Base-by-base conservation (phyloP, 192 early-diverging fungal genomes). In the Chytriomyces sp. region DNA sequence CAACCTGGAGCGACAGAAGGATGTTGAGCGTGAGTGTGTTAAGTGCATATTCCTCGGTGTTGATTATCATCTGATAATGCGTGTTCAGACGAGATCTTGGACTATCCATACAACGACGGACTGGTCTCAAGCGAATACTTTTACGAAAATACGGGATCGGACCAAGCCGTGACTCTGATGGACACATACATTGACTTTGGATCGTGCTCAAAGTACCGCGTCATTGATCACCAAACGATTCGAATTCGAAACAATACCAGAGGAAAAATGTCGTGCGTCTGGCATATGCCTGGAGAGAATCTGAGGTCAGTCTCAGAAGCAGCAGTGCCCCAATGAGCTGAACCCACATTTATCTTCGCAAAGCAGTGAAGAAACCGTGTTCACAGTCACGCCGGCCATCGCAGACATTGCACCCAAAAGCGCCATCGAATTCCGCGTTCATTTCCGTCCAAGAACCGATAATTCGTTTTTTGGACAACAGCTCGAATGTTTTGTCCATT, bases 401-500 rank as follows among this genome's bases (percentile, higher is more conserved):
- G 61, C 69, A 9, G 86, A 87, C 66, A 89, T 89, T 45, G 59
- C 61, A 28, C 82, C 88, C 6, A 81, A 81, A 75, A 73, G 73
- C 46, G 80, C 80, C 5, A 64, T 67, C 1, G 86, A 89, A 50
- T 89, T 89, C 64, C 68, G 81, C 13, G 83, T 89, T 23, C 63
- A 73, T 53, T 89, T 89, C 57, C 69, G 86, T 28, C 88, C 88
- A 2, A 79, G 74, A 44, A 72, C 82, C 9, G 88, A 89, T 64
- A 89, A 88, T 66, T 77, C 78, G 0, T 89, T 89, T 65, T 89
- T 87, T 63, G 85, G 86, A 23, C 68, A 72, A 45, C 84, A 89
- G 50, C 74, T 89, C 23, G 88, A 89, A 66, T 89, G 88, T 71
- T 89, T 85, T 80, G 81, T 84, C 7, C 89, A 88, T 53, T 89